Base-by-base conservation (phyloP, 306 rosid species). In the Heteromeles arbutifolia region DNA sequence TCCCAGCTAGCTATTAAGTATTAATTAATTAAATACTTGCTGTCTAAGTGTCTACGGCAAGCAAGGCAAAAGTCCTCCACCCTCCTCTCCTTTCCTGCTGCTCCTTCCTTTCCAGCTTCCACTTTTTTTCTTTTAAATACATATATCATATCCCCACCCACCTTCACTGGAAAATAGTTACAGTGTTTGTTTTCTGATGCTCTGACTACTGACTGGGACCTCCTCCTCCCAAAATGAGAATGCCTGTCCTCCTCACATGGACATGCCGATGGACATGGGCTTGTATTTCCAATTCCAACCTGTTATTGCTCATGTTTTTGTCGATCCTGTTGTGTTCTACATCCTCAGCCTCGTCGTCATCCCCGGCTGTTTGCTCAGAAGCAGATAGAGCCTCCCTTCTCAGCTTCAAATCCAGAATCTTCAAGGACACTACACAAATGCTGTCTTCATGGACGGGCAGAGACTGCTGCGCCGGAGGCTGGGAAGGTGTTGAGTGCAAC, bases 401-500 rank as follows among this genome's bases (percentile, higher is more conserved):
- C 52, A 84, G 90, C 79, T 92, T 95, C 77, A 95, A 92, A 81
- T 91, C 86, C 31, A 54, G 80, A 81, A 95, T 95, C 72, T 28
- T 53, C 43, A 48, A 83, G 89, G 99, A 95, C 82, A 90, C 99
- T 6, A 89, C 99, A 3, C 88, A 89, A 0, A 79, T 84, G 3
- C 82, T 95, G 4, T 85, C 97, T 25, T 80, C 99, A 0, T 95
- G 99, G 99, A 82, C 83, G 0, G 80, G 96, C 28, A 79, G 57
- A 67, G 97, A 92, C 21, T 95, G 99, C 92, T 95, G 99, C 43
- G 90, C 78, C 26, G 97, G 93, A 29, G 93, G 96, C 6, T 95
- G 99, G 99, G 97, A 92, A 77, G 99, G 99, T 29, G 90, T 95
- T 69, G 74, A 88, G 68, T 95, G 99, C 80, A 86, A 88, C 41